A percentile compares a stretch with the other conserved stretches of the same genome.
Conservation (phyloP, 225 moss, liverwort and hornwort species). For the Lunularia cruciata region DNA sequence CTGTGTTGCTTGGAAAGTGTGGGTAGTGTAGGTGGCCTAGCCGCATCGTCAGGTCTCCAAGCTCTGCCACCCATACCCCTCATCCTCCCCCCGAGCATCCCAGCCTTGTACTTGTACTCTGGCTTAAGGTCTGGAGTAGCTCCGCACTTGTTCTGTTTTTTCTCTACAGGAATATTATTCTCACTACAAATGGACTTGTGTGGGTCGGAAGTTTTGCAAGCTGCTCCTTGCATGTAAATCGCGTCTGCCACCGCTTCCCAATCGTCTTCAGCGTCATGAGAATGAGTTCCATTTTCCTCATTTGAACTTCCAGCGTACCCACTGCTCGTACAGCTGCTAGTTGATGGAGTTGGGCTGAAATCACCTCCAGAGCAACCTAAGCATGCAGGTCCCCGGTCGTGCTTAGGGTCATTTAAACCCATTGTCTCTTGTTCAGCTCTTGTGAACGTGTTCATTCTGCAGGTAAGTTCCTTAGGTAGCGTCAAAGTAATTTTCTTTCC, state of each 20-base stretch:
- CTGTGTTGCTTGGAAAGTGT: constrained; percentile 74
- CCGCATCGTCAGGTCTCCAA: constrained; percentile 87
- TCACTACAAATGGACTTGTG: constrained; percentile 30
- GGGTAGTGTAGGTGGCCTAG: constrained; percentile 81
- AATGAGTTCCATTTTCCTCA: constrained; percentile 55
- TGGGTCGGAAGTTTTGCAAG: constrained; percentile 6
- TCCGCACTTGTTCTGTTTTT: constrained; percentile 50
- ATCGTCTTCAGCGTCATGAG: constrained; percentile 78
- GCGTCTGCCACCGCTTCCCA: constrained; percentile 95
- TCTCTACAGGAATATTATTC: constrained; percentile 45
- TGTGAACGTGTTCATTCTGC: neutral
- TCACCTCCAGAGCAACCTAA: constrained; percentile 50
- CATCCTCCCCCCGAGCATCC: constrained; percentile 58
- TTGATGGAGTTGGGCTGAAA: constrained; percentile 32
- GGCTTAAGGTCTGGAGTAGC: constrained; percentile 60
- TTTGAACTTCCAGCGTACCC: constrained; percentile 63
- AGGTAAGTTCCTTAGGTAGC: constrained; percentile 9
- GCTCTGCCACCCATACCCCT: constrained; percentile 73
- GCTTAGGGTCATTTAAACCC: constrained; percentile 15
- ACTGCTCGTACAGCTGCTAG: constrained; percentile 62
- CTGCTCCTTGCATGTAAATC: constrained; percentile 56
- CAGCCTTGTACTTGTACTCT: constrained; percentile 73
- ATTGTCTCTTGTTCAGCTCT: constrained; percentile 3
- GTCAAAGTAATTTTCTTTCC: constrained; percentile 1
- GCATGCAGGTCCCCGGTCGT: constrained; percentile 38